A percentile compares a stretch with the other conserved stretches of the same genome.
phyloP scores from a whole-genome alignment of 129 eudicot genomes.

The Centrapalus pauciflorus region DNA sequence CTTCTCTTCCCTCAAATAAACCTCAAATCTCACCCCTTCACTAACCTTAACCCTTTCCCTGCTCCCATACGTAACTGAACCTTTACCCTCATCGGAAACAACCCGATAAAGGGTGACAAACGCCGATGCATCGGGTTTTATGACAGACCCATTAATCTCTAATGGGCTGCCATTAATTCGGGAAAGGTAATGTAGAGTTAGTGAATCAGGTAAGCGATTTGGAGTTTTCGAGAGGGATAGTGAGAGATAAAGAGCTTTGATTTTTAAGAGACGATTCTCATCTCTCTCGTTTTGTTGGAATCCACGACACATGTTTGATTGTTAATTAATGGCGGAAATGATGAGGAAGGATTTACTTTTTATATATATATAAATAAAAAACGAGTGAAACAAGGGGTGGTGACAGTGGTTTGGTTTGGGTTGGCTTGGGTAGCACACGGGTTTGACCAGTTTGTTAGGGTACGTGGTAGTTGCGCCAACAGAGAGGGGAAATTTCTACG shows the following conservation, averaged over 20 bases:
- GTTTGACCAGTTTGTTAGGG: constrained; percentile 24
- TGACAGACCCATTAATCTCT: constrained; percentile 49
- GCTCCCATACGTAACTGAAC: constrained; percentile 34
- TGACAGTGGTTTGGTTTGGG: no score
- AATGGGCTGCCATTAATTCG: constrained; percentile 58
- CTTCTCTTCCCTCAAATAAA: constrained; percentile 47
- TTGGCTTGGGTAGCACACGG: no score
- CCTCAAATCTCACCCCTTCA: constrained; percentile 71
- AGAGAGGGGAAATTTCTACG: constrained; percentile 7
- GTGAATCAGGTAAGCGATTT: constrained; percentile 34
- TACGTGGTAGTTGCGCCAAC: constrained; percentile 24
- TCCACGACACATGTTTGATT: constrained; percentile 58
- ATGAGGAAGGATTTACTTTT: not conserved
- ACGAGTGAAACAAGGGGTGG: constrained; percentile 32
- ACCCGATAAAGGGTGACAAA: constrained; percentile 66
- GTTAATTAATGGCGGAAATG: not conserved
- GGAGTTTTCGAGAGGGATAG: constrained; percentile 25
- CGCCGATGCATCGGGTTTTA: constrained; percentile 60
- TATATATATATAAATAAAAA: constrained; percentile 5
- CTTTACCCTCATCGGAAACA: not conserved
- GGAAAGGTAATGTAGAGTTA: constrained; percentile 66
- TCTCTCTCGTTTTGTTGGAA: constrained; percentile 44
- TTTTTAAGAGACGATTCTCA: constrained; percentile 39
- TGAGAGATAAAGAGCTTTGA: constrained; percentile 49
- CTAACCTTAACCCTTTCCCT: constrained; percentile 50